Base-by-base conservation (phyloP, 2,329 filamentous ascomycete species). In the Pyrenophora tritici-repentis region DNA sequence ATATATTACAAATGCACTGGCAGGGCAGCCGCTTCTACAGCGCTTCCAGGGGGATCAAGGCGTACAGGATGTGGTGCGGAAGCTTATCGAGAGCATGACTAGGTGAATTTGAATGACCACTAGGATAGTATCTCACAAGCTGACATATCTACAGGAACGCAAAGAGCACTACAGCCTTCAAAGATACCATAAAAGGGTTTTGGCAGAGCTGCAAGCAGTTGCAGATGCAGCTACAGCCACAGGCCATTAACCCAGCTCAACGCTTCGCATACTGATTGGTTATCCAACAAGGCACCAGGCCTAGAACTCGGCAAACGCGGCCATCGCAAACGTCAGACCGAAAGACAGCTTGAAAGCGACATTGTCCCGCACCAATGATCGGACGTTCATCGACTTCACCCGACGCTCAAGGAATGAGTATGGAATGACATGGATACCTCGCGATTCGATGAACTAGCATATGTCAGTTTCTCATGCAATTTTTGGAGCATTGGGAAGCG, bases 301-400 rank as follows among this genome's bases (percentile, higher is more conserved):
- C 48, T 61, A 84, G 50, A 87, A 80, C 42, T 77, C 72, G 64
- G 79, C 80, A 79, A 88, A 88, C 2, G 83, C 84, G 41, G 87
- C 87, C 65, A 91, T 73, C 20, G 86, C 83, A 74, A 91, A 91
- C 22, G 88, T 88, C 35, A 84, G 66, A n/a, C 85, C 84, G 70
- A 92, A 91, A 3, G 86, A 85, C 17, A 86, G 68, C 67, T 87
- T 88, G 68, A 89, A 87, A 14, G 82, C 82, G 2, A 83, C 80
- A 60, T 85, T 83, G 53, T 81, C 78, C 61, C 81, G 78, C 45
- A 87, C 73, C 38, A 80, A 75, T 4, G 77, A 78, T 38, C 76
- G 71, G 16, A 84, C 53, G 61, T 84, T 76, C 20, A 82, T 73
- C 24, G 73, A 72, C 47, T 76, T 78, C 46, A 82, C 71, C 50